A percentile compares a stretch with the other conserved stretches of the same genome.
Evolutionary conservation across 305 asterid species (phyloP).

Genomic region (Solanum chacoense): DNA sequence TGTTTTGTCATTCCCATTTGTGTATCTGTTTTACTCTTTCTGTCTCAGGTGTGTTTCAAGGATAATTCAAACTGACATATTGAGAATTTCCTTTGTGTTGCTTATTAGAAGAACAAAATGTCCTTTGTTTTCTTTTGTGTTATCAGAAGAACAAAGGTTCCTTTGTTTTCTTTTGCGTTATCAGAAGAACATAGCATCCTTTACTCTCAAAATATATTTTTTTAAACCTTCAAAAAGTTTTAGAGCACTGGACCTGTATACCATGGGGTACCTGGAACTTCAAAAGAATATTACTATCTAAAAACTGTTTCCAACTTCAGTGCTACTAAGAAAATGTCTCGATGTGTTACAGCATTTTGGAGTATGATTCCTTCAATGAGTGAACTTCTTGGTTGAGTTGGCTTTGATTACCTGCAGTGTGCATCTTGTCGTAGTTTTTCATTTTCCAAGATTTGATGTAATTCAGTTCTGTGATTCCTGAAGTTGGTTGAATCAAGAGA

Average conservation of each 20-base stretch:
- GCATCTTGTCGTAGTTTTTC: background rate
- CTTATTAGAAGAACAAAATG: background rate
- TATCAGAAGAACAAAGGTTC: background rate
- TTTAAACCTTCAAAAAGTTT: background rate
- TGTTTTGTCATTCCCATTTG: background rate
- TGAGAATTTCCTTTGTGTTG: background rate
- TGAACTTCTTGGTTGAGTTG: background rate
- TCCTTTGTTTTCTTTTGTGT: background rate
- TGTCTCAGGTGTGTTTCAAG: background rate
- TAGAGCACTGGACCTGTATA: background rate
- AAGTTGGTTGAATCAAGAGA: conserved; percentile 2
- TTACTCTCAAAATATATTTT: background rate
- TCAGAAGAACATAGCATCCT: background rate
- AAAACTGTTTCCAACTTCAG: background rate
- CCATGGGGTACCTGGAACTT: background rate
- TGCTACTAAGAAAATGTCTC: background rate
- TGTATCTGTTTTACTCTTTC: background rate
- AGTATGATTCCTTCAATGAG: background rate
- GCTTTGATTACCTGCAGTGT: background rate
- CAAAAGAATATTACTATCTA: background rate
- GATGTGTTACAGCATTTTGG: background rate
- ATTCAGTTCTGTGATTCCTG: background rate
- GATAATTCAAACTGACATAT: background rate
- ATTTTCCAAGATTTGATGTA: background rate
- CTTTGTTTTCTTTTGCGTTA: background rate